phyloP scores from a whole-genome alignment of 345 rosid species.

The Citropsis articulata region DNA sequence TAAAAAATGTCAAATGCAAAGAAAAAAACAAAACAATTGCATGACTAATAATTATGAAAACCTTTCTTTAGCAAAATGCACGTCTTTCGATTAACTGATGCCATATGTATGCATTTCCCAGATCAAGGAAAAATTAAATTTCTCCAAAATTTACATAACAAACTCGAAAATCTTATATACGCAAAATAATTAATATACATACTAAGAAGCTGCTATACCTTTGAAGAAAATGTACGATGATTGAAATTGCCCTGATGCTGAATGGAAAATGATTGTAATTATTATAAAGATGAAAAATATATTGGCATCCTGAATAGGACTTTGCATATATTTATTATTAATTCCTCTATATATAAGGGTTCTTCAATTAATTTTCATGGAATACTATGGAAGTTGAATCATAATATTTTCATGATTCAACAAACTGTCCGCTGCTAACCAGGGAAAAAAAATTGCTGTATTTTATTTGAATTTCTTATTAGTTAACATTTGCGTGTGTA shows the following conservation, averaged over 20 bases:
- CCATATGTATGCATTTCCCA: too few species aligned
- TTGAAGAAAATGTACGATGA: not conserved
- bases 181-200: not conserved
- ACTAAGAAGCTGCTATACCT: not conserved
- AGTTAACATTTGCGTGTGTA: slow-evolving; percentile 21
- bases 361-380: not conserved
- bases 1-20: too few species aligned
- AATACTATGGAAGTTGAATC: slow-evolving; percentile 34
- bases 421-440: slow-evolving; percentile 27
- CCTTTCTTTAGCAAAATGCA: too few species aligned
- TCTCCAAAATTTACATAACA: not conserved
- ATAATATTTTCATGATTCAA: slow-evolving; percentile 44
- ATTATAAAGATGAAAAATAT: not conserved
- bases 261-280: not conserved
- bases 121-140: not conserved
- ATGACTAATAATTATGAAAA: too few species aligned
- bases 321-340: too few species aligned
- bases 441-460: slow-evolving; percentile 4
- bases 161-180: not conserved
- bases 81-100: too few species aligned
- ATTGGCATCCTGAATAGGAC: not conserved
- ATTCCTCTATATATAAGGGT: not conserved
- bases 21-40: too few species aligned
- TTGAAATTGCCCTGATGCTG: not conserved
- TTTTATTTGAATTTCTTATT: slow-evolving; percentile 7